A percentile compares a stretch with the other conserved stretches of the same genome.
phyloP scores from a whole-genome alignment of 805 yeast species.

The Cyberlindnera euphorbiiphila region DNA sequence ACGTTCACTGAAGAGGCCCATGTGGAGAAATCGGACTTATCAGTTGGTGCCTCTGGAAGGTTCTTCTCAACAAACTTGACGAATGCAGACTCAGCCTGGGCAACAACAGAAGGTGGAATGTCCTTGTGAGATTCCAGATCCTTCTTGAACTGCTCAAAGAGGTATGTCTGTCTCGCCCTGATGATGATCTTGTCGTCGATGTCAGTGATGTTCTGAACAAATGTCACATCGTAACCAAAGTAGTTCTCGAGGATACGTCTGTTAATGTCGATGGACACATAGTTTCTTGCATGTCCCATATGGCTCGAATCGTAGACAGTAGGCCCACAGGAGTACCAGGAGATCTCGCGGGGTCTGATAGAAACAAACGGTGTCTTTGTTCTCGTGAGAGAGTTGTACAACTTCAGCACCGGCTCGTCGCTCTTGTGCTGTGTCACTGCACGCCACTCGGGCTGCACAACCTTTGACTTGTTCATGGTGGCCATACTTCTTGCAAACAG shows the following conservation, averaged over 20 bases:
- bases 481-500: slow-evolving; percentile 23
- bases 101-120: slow-evolving; percentile 33
- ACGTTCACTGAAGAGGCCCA: slow-evolving; percentile 55
- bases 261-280: slow-evolving; percentile 90
- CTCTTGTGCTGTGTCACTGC: slow-evolving; percentile 30
- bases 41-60: slow-evolving; percentile 40
- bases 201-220: slow-evolving; percentile 97
- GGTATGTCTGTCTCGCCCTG: slow-evolving; percentile 85
- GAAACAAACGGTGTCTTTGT: slow-evolving; percentile 79
- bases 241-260: slow-evolving; percentile 86
- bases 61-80: slow-evolving; percentile 48
- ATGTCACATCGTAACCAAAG: slow-evolving; percentile 82
- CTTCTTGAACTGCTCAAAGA: slow-evolving; percentile 59
- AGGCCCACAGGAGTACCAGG: slow-evolving; percentile 99
- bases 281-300: slow-evolving; percentile 98
- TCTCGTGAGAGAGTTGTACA: slow-evolving; percentile 83
- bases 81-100: slow-evolving; percentile 42
- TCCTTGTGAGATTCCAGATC: slow-evolving; percentile 26
- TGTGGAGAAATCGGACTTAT: slow-evolving; percentile 35
- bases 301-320: slow-evolving; percentile 95
- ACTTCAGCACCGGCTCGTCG: slow-evolving; percentile 44
- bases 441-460: slow-evolving; percentile 52
- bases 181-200: slow-evolving; percentile 95
- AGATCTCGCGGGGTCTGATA: slow-evolving; percentile 53
- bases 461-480: slow-evolving; percentile 28